These are phyloP conservation scores for Oryza longistaminata DNA, from an alignment of 176 grass and related monocot species.

Conservation along the genomic window DNA sequence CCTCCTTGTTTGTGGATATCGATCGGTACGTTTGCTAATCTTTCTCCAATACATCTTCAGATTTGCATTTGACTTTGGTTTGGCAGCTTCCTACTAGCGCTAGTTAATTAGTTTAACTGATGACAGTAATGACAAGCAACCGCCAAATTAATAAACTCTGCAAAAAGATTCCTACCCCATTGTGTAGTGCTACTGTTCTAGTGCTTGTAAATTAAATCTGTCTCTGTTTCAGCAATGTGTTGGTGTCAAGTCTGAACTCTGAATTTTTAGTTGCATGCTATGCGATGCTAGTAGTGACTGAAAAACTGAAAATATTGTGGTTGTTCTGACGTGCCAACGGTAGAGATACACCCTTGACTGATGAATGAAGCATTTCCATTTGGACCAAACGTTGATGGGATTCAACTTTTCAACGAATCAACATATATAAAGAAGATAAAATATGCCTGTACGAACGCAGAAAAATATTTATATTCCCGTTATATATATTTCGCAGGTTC, in stretches of 20 bases:
- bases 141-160: not conserved
- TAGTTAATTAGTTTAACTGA: slow-evolving; percentile 11
- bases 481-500: not conserved
- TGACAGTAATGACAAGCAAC: slow-evolving; percentile 10
- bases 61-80: slow-evolving; percentile 54
- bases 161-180: slow-evolving; percentile 49
- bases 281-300: not conserved
- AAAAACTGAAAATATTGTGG: slow-evolving; percentile 1
- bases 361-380: not conserved
- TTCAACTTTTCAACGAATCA: slow-evolving; percentile 12
- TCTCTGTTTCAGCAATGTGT: not conserved
- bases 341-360: slow-evolving; percentile 13
- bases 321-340: slow-evolving; percentile 12
- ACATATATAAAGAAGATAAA: not conserved
- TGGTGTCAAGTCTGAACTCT: not conserved
- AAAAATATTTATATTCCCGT: slow-evolving; percentile 2
- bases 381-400: slow-evolving; percentile 28
- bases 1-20: slow-evolving; percentile 4
- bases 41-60: slow-evolving; percentile 7
- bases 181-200: slow-evolving; percentile 20
- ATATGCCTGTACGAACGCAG: not conserved
- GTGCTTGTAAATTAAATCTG: not conserved
- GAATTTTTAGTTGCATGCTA: not conserved
- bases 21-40: not conserved
- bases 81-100: slow-evolving; percentile 10